phyloP scores from a whole-genome alignment of 2,329 filamentous ascomycete species.

The Penicillium sp. region DNA sequence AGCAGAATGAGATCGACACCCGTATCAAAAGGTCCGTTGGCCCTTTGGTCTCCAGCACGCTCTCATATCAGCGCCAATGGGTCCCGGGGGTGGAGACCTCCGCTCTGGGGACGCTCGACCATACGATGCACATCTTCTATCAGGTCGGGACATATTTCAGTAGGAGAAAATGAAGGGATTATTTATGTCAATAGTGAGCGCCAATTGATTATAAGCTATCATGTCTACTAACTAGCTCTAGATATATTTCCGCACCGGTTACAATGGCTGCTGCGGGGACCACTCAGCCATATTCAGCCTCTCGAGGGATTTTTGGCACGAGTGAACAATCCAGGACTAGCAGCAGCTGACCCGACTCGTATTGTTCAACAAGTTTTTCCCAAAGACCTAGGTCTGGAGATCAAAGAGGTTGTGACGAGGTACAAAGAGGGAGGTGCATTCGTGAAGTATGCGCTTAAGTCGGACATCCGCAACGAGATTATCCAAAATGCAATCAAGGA shows the following conservation, averaged over 20 bases:
- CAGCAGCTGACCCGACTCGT: constrained; percentile 55
- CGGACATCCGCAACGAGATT: constrained; percentile 48
- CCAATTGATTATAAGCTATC: not conserved
- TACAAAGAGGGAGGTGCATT: constrained; percentile 92
- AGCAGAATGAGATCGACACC: constrained; percentile 22
- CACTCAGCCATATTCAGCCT: constrained; percentile 45
- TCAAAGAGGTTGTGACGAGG: constrained; percentile 78
- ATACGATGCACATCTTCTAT: constrained; percentile 52
- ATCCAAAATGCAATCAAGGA: constrained; percentile 61
- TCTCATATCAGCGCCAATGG: constrained; percentile 2
- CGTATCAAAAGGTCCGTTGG: constrained; percentile 10
- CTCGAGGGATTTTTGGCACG: constrained; percentile 51
- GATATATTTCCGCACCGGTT: constrained; percentile 82
- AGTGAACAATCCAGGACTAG: constrained; percentile 51
- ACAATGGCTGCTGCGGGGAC: constrained; percentile 57
- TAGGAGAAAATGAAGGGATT: constrained; percentile 72
- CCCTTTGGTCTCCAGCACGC: not conserved
- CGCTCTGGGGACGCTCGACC: constrained; percentile 5
- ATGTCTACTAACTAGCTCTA: constrained; percentile 34
- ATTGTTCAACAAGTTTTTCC: constrained; percentile 64
- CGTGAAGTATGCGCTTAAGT: constrained; percentile 71
- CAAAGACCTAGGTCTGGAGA: constrained; percentile 59
- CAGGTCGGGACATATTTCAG: constrained; percentile 77
- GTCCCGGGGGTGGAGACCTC: constrained; percentile 13
- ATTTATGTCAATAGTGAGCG: constrained; percentile 82